Percentiles rank a stretch among this genome's conserved stretches.
These are phyloP conservation scores for Synchytrium microbalum DNA, from an alignment of 371 early-diverging fungal genomes.

Conservation along the genomic window DNA sequence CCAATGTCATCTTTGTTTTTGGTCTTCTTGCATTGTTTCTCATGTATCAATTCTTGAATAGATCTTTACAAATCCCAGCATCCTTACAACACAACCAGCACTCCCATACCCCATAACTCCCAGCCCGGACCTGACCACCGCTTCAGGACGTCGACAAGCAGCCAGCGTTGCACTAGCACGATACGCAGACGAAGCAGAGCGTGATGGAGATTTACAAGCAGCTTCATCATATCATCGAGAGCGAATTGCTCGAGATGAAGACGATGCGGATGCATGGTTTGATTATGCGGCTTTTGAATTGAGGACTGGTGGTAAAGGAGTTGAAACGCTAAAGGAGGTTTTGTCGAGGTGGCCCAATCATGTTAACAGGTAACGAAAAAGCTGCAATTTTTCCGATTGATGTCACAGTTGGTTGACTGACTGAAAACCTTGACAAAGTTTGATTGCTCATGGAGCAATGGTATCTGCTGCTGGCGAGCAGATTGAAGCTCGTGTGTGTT, in stretches of 20 bases:
- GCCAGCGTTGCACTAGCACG: not conserved
- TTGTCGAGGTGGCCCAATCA: conserved; percentile 36
- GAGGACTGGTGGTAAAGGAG: conserved; percentile 34
- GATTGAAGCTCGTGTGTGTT: conserved; percentile 38
- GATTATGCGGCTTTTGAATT: conserved; percentile 44
- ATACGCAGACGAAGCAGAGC: conserved; percentile 35
- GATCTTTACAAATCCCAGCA: not conserved
- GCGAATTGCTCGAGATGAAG: conserved; percentile 40
- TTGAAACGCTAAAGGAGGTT: conserved; percentile 41
- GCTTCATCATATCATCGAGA: conserved; percentile 40
- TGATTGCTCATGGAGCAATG: conserved; percentile 36
- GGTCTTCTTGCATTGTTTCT: too few relatives aligned
- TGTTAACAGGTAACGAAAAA: conserved; percentile 27
- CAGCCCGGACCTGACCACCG: not conserved
- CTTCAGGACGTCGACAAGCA: not conserved
- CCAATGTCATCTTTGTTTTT: not conserved
- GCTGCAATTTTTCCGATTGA: too few relatives aligned
- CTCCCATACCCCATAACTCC: not conserved
- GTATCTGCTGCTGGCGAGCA: conserved; percentile 28
- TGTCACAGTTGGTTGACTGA: too few relatives aligned
- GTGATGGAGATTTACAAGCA: conserved; percentile 18
- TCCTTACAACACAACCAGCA: not conserved
- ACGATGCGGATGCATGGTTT: conserved; percentile 42
- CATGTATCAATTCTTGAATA: too few relatives aligned
- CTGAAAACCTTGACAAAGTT: conserved; percentile 15